Percentiles rank a stretch among this genome's conserved stretches.
phyloP scores from a whole-genome alignment of 257 asterid species.

The Petrea volubilis region DNA sequence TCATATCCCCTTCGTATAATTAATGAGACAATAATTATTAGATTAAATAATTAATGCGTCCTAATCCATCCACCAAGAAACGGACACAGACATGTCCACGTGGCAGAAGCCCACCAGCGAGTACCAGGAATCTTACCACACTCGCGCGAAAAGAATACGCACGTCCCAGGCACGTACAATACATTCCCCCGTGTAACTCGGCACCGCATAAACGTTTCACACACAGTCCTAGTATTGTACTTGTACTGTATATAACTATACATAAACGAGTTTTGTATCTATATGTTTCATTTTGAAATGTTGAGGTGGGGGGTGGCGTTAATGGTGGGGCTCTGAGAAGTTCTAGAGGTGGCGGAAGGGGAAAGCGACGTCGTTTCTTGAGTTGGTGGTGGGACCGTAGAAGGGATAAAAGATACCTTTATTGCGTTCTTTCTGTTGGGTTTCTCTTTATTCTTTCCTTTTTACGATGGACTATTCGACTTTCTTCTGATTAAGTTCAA shows the following conservation, averaged over 20 bases:
- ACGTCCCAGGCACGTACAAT: not conserved
- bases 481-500: slow-evolving; percentile 29
- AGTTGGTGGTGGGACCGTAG: not conserved
- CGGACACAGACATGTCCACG: not conserved
- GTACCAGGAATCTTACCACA: not conserved
- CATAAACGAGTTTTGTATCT: not conserved
- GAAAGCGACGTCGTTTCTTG: slow-evolving; percentile 36
- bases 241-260: slow-evolving; percentile 3
- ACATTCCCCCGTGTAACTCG: slow-evolving; percentile 16
- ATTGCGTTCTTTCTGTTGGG: slow-evolving; percentile 41
- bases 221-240: not conserved
- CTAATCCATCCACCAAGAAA: not conserved
- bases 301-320: not conserved
- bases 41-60: not conserved
- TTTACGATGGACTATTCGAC: slow-evolving; percentile 23
- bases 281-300: not conserved
- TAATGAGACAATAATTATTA: not conserved
- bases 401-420: slow-evolving; percentile 27
- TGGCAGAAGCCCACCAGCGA: not conserved
- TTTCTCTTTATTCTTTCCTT: slow-evolving; percentile 52
- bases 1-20: not conserved
- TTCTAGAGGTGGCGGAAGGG: not conserved
- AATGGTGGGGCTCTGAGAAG: not conserved
- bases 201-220: not conserved
- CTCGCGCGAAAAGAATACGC: not conserved